Conservation (phyloP, 2,329 filamentous ascomycete genomes). For the Penicillium polonicum region DNA sequence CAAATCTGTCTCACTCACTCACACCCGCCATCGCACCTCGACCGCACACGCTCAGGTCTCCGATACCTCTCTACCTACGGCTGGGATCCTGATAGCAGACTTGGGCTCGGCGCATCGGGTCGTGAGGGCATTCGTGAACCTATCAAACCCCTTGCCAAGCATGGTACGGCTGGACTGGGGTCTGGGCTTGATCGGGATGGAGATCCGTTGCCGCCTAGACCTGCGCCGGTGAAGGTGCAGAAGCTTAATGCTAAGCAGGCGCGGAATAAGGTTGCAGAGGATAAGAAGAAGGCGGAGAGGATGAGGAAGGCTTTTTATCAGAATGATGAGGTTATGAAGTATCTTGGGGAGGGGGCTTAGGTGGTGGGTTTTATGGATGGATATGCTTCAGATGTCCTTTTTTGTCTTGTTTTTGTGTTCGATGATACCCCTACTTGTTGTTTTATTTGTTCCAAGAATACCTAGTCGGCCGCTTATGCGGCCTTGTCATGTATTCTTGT, state of each 20-base stretch:
- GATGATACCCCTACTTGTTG: constrained; percentile 3
- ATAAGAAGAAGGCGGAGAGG: constrained; percentile 61
- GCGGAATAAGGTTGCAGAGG: constrained; percentile 60
- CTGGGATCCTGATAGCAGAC: constrained; percentile 61
- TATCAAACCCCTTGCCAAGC: constrained; percentile 69
- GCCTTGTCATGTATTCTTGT: no score
- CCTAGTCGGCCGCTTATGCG: no score
- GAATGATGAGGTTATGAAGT: constrained; percentile 72
- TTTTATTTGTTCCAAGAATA: no score
- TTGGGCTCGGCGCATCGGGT: constrained; percentile 68
- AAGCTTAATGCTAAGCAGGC: constrained; percentile 70
- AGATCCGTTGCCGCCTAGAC: constrained; percentile 27
- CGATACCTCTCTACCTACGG: constrained; percentile 58
- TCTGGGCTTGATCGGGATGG: constrained; percentile 39
- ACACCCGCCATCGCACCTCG: constrained; percentile 58
- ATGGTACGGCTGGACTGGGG: constrained; percentile 73
- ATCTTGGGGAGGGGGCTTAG: constrained; percentile 53
- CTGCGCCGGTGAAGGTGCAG: constrained; percentile 45
- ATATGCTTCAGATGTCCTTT: not conserved
- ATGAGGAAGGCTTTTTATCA: constrained; percentile 71
- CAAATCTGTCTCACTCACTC: constrained; percentile 58
- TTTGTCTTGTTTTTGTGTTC: not conserved
- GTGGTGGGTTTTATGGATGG: not conserved
- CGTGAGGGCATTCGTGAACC: constrained; percentile 71
- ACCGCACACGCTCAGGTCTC: constrained; percentile 56